Conservation (phyloP, 1,139 yeast species). For the Kluyveromyces sp. region DNA sequence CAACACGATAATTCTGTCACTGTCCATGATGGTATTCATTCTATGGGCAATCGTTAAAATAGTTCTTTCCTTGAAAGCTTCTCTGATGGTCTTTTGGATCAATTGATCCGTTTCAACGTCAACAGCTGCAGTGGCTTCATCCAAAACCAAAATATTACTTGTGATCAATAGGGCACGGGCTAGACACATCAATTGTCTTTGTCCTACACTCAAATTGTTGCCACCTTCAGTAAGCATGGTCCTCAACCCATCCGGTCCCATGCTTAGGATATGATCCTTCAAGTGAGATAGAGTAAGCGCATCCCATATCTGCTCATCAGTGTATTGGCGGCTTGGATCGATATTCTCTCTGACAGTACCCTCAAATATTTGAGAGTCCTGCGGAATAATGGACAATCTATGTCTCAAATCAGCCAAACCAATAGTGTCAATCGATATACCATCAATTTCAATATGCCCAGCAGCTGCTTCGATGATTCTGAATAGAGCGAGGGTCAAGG, state of each 20-base stretch:
- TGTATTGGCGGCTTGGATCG: constrained; percentile 68
- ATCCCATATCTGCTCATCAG: constrained; percentile 78
- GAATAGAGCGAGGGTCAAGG: constrained; percentile 82
- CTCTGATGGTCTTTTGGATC: constrained; percentile 79
- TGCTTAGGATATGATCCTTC: constrained; percentile 59
- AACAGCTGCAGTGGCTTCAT: constrained; percentile 97
- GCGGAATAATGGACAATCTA: constrained; percentile 85
- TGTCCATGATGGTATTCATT: constrained; percentile 85
- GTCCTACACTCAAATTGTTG: constrained; percentile 81
- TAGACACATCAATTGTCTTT: constrained; percentile 83
- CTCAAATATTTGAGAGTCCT: constrained; percentile 93
- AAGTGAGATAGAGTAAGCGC: constrained; percentile 82
- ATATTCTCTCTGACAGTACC: constrained; percentile 84
- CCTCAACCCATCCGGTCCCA: constrained; percentile 54
- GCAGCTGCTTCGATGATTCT: constrained; percentile 75
- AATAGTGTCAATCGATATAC: constrained; percentile 56
- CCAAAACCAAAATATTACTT: constrained; percentile 72
- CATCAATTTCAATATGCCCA: constrained; percentile 74
- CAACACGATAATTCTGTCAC: constrained; percentile 80
- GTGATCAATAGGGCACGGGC: constrained; percentile 82
- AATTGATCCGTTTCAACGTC: constrained; percentile 91
- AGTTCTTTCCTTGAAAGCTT: constrained; percentile 79
- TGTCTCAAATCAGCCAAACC: constrained; percentile 84
- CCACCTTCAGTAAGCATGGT: constrained; percentile 77
- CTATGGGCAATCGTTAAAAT: constrained; percentile 94